Base-by-base conservation (phyloP, 768 basidiomycete genomes). In the Cystobasidiopsis lactophilus region DNA sequence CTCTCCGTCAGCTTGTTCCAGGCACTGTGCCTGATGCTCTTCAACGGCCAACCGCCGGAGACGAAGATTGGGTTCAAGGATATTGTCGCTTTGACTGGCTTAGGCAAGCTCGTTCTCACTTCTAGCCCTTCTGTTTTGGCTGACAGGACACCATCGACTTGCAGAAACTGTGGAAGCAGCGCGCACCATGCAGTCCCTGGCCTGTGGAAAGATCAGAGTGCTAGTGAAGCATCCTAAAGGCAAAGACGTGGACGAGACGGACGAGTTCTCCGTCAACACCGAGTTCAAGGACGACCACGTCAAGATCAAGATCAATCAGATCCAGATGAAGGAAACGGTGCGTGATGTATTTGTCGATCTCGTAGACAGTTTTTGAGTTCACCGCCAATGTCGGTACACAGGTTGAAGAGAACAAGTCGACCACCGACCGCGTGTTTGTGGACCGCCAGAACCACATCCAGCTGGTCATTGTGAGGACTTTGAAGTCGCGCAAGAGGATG, bases 391-490 rank as follows among this genome's bases (percentile, higher is more conserved):
- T 26, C 27, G 40, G 21, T 18, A 13, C 23, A n/a, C 58, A 86
- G 85, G 74, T 76, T 33, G 89, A 95, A 63, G 93, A 98, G 68
- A 75, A 79, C 21, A 74, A 75, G 54, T 75, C 77, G 52, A 89
- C 85, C 4, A 84, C 85, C 61, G 74, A 73, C 1, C 74, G 80
- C 43, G 85, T 98, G 37, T 82, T 89, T 58, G 77, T 78, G 33
- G 88, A 95, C 66, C 76, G 91, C 55, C 78, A 79, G 55, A 75
- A 79, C 60, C 78, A 79, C 53, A 72, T 96, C 14, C 86, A 96
- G 59, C 88, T 88, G 0, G 89, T 89, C 21, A 89, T 98, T 60
- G 91, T 98, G 31, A 79, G 93, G 5, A 77, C 91, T 62, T 89
- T 96, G 86, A 96, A 96, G 66, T 78, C 77, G 2, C 75, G 77